Evolutionary conservation across 495 filamentous ascomycete genomes (phyloP), one percentile per base, ranked within the genome.

Genomic region (Penicillium desertorum): DNA sequence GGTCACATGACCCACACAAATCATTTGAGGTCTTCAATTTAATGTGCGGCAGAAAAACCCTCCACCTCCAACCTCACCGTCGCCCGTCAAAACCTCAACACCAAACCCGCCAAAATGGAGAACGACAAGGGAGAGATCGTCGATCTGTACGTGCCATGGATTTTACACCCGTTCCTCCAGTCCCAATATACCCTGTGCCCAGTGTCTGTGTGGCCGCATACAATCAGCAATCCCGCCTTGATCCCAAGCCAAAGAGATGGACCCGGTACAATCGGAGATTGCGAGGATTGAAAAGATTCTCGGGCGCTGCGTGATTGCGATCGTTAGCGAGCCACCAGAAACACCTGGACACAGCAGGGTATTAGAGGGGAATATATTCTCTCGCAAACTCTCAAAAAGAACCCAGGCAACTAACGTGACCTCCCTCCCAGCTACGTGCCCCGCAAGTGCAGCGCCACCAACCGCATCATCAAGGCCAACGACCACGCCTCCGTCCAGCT

Each of bases 391-490:
- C 10, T 43, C 49, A 41, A n/a, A 60, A 20, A 36, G 12, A 56
- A 45, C 7, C 23, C 5, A 55, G 29, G 47, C 22, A 50, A 60
- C 57, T 71, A 69, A 72, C 69, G 58, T 58, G 10, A 29, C 10
- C 46, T 34, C 46, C 50, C 52, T 58, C 27, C 32, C 30, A 96
- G 91, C 77, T 98, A 97, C 85, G 91, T 97, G 83, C 93, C 95
- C 77, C 91, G 94, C 84, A 99, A 93, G 86, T 93, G 90, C 88
- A 88, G 84, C 76, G 90, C 90, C 70, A 93, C 90, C 77, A 89
- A 89, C 88, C 86, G 90, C 79, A 96, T 98, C 86, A 96, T 98
- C 86, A 96, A 96, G 83, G 90, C 94, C 81, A 96, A 97, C 81
- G 94, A 95, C 80, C 90, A 95, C 83, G 90, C 89, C 66, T 92